Conservation (phyloP, 345 rosid genomes). For the Aurinia saxatilis region DNA sequence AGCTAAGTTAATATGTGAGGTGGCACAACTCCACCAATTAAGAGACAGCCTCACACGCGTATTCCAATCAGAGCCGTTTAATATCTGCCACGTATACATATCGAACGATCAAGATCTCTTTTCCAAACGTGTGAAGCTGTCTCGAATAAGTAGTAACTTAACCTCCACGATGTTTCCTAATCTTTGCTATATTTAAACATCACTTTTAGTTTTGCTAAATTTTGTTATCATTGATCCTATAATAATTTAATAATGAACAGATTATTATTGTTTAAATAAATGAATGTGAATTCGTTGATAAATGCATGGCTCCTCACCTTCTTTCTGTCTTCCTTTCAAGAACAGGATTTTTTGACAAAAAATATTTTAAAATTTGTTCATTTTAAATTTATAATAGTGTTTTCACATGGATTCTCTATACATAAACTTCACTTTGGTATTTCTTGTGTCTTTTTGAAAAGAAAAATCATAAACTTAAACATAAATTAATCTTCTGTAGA, state of each 20-base stretch:
- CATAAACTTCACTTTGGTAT: too few relatives aligned
- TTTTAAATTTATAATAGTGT: background rate
- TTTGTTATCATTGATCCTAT: background rate
- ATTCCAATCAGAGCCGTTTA: background rate
- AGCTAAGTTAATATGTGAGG: conserved; percentile 2
- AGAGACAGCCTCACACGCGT: conserved; percentile 12
- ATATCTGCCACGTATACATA: background rate
- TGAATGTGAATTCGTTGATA: background rate
- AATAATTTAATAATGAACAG: background rate
- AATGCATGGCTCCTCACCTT: conserved; percentile 15
- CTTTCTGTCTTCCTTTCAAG: background rate
- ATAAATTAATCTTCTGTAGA: too few relatives aligned
- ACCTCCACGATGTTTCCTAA: conserved; percentile 2
- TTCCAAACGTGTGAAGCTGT: conserved; percentile 16
- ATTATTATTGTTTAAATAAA: background rate
- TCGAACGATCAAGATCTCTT: background rate
- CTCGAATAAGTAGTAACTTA: background rate
- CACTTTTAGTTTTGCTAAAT: conserved; percentile 5
- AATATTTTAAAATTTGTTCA: background rate
- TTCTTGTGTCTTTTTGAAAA: too few relatives aligned
- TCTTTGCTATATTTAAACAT: background rate
- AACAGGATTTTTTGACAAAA: background rate
- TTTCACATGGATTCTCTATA: background rate
- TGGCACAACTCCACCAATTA: conserved; percentile 16
- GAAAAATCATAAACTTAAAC: too few relatives aligned